Conservation (phyloP, 2,329 filamentous ascomycete genomes). For the Alternaria brassicicola region DNA sequence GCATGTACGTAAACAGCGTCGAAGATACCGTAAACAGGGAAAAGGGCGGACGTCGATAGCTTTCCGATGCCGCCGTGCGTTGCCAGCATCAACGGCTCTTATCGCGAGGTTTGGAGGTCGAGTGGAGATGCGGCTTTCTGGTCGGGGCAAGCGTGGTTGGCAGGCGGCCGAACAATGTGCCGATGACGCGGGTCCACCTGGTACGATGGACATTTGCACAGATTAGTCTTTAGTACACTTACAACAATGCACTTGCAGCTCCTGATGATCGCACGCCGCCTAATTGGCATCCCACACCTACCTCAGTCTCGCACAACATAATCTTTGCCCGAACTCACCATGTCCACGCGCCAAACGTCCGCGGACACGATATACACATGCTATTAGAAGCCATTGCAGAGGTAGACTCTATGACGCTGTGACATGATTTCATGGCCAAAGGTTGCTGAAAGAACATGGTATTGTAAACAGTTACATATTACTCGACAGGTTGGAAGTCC, state of each 20-base stretch:
- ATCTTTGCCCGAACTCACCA: not conserved
- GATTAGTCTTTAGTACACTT: not conserved
- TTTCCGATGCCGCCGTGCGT: not conserved
- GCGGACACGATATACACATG: not conserved
- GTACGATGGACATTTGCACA: not conserved
- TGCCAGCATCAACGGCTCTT: not conserved
- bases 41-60: not conserved
- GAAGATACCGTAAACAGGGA: not conserved
- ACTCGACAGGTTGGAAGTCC: no score
- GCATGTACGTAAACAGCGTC: constrained; percentile 4
- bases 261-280: rapidly evolving
- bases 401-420: not conserved
- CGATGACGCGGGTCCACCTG: not conserved
- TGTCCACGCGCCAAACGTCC: not conserved
- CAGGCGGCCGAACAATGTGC: not conserved
- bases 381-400: not conserved
- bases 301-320: not conserved
- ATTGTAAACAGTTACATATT: no score
- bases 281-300: not conserved
- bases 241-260: not conserved
- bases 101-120: constrained; percentile 3
- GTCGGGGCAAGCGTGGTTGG: constrained; percentile 4
- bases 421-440: no score
- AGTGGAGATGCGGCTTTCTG: constrained; percentile 2
- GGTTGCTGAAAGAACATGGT: not conserved